phyloP scores from a whole-genome alignment of 2,329 filamentous ascomycete species.

The Fusarium sp. region DNA sequence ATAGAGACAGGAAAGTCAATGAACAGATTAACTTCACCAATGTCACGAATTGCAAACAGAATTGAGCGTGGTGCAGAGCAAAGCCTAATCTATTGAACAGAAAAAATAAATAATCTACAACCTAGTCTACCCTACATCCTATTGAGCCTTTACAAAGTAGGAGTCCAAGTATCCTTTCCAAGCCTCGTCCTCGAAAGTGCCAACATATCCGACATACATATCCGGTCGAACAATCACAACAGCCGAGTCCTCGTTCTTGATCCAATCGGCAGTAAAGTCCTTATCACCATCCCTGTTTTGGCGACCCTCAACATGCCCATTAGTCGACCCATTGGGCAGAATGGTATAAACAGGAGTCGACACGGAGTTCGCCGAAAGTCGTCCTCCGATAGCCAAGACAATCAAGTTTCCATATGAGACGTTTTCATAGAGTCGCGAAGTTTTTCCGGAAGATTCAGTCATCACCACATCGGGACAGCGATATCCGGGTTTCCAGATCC shows the following conservation, averaged over 20 bases:
- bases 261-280: constrained; percentile 15
- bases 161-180: constrained; percentile 16
- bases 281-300: neutral
- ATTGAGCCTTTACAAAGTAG: neutral
- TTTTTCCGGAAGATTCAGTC: neutral
- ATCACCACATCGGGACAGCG: constrained; percentile 23
- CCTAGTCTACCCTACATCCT: neutral
- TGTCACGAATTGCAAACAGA: rapidly evolving
- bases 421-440: neutral
- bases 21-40: neutral
- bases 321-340: neutral
- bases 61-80: rapidly evolving
- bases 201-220: constrained; percentile 33
- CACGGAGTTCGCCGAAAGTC: neutral
- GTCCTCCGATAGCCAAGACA: neutral
- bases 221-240: constrained; percentile 29
- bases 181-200: neutral
- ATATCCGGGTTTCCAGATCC: constrained; percentile 25
- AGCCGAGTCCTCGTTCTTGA: neutral
- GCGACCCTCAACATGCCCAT: neutral
- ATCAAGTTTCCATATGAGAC: constrained; percentile 10
- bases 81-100: neutral
- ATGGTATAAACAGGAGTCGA: neutral
- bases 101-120: neutral
- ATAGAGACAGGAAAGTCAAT: rapidly evolving